A percentile compares a stretch with the other conserved stretches of the same genome.
phyloP scores from a whole-genome alignment of 257 asterid species.

The Ilex asprella region DNA sequence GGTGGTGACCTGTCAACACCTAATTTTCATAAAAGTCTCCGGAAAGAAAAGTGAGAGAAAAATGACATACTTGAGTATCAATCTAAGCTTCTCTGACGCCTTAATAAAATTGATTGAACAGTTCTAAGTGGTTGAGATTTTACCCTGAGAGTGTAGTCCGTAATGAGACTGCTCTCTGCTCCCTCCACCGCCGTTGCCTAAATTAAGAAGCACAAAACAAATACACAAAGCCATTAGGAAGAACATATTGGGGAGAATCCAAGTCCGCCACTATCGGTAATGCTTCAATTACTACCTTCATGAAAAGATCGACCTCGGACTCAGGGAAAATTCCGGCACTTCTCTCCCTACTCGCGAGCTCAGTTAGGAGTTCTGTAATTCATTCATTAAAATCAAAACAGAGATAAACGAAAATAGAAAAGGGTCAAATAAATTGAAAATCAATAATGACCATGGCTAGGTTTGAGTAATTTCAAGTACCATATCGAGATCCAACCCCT shows the following conservation, averaged over 20 bases:
- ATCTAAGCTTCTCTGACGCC: background rate
- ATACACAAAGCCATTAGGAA: background rate
- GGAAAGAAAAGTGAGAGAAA: no score
- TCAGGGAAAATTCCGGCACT: conserved; percentile 45
- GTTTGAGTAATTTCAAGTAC: conserved; percentile 23
- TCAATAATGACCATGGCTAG: no score
- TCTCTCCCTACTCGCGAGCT: conserved; percentile 52
- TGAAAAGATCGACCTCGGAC: conserved; percentile 54
- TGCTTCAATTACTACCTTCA: conserved; percentile 35
- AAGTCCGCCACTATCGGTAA: background rate
- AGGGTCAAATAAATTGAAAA: background rate
- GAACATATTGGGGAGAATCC: background rate
- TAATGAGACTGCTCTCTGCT: conserved; percentile 40
- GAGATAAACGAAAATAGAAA: background rate
- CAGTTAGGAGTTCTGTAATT: conserved; percentile 40
- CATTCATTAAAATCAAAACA: background rate
- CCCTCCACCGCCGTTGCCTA: conserved; percentile 64
- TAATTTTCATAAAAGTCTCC: no score
- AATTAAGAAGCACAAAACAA: background rate
- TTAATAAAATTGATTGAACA: background rate
- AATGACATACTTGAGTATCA: background rate
- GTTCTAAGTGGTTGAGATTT: background rate
- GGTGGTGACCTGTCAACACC: background rate
- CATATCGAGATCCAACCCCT: conserved; percentile 85
- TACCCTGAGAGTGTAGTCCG: conserved; percentile 64